Evolutionary conservation across 1,284 basidiomycete genomes (phyloP).

Genomic region (Ceratobasidium sp.): DNA sequence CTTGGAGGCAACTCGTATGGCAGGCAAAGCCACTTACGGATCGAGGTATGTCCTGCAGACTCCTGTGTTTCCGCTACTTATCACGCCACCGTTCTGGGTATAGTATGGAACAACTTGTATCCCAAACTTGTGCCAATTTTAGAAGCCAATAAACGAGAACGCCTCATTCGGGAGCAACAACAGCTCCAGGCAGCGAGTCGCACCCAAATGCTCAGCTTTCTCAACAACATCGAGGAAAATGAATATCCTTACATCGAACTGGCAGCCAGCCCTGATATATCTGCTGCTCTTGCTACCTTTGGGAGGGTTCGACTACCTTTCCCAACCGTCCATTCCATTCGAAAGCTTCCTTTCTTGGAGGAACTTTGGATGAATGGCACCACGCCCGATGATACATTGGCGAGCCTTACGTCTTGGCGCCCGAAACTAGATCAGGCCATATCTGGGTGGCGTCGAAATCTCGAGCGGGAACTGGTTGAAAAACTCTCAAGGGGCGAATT

Average conservation of each 20-base stretch:
- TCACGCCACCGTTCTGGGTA: not conserved
- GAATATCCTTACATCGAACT: conserved; percentile 14
- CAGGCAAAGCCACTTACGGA: conserved; percentile 23
- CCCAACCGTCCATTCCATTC: not conserved
- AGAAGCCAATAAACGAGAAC: not conserved
- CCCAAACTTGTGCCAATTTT: conserved; percentile 19
- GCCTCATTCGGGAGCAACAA: conserved; percentile 1
- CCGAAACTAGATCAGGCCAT: conserved; percentile 5
- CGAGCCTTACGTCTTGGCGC: not conserved
- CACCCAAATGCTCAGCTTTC: not conserved
- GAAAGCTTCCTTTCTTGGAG: not conserved
- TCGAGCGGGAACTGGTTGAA: not conserved
- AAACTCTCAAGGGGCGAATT: not conserved
- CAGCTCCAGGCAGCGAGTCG: not conserved
- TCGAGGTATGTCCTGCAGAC: conserved; percentile 3
- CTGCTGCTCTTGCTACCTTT: not conserved
- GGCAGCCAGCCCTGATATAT: not conserved
- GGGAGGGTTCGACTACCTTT: not conserved
- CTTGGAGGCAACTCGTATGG: conserved; percentile 2
- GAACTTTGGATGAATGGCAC: not conserved
- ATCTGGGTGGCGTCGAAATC: not conserved
- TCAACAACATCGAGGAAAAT: not conserved
- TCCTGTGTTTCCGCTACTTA: not conserved
- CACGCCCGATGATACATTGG: not conserved
- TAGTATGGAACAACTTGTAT: conserved; percentile 24